Conservation (phyloP, 768 basidiomycete species). For the Neoboletus magnificus region DNA sequence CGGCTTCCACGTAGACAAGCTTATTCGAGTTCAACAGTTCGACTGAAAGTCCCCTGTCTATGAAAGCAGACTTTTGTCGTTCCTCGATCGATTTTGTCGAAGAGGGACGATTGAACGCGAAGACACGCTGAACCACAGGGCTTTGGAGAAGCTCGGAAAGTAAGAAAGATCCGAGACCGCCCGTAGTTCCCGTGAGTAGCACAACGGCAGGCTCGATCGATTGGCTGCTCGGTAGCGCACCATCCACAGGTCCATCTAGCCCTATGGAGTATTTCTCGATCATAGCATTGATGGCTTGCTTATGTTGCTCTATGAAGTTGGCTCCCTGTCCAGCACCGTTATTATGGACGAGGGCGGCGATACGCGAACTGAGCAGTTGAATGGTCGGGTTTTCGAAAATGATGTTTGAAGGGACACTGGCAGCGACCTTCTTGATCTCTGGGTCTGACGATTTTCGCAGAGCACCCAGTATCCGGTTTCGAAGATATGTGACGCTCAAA, state of each 20-base stretch:
- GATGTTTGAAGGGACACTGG: conserved; percentile 28
- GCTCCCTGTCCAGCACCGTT: background rate
- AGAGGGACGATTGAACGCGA: conserved; percentile 34
- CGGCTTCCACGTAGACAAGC: conserved; percentile 35
- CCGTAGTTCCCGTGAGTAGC: conserved; percentile 40
- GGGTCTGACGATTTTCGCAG: conserved; percentile 32
- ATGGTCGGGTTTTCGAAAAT: conserved; percentile 43
- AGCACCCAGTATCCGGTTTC: conserved; percentile 20
- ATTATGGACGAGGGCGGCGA: conserved; percentile 6
- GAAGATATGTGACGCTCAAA: conserved; percentile 30
- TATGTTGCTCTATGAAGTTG: conserved; percentile 8
- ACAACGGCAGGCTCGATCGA: conserved; percentile 23
- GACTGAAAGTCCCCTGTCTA: conserved; percentile 30
- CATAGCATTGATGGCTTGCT: conserved; percentile 34
- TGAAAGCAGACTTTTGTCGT: conserved; percentile 30
- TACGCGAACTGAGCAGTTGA: conserved; percentile 29
- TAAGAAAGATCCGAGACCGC: conserved; percentile 38
- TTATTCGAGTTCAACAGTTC: conserved; percentile 30
- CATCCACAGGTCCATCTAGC: conserved; percentile 12
- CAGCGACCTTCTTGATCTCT: conserved; percentile 24
- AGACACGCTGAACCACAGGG: conserved; percentile 25
- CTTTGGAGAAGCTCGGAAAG: conserved; percentile 29
- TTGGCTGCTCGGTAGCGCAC: conserved; percentile 5
- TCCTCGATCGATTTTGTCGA: conserved; percentile 12
- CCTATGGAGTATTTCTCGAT: conserved; percentile 38